Evolutionary conservation across 2,329 filamentous ascomycete genomes (phyloP).

Genomic region (Laburnicola sp.): DNA sequence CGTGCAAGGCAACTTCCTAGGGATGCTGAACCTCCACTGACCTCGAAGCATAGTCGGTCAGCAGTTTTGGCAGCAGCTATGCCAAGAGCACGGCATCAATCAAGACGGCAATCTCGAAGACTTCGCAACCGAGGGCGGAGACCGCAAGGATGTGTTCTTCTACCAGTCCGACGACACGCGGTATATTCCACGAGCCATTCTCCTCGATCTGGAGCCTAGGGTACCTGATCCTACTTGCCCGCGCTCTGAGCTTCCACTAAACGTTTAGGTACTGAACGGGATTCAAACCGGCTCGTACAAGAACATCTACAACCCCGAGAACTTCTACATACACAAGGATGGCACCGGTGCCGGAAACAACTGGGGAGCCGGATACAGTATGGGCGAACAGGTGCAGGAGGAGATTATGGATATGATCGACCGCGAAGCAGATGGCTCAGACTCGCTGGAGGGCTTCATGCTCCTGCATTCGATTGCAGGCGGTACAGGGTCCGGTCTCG

Average conservation of each 20-base stretch:
- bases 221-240: slow-evolving; percentile 48
- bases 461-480: slow-evolving; percentile 97
- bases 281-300: slow-evolving; percentile 94
- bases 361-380: slow-evolving; percentile 95
- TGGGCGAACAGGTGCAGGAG: slow-evolving; percentile 87
- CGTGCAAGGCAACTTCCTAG: slow-evolving; percentile 34
- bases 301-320: slow-evolving; percentile 99
- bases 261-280: slow-evolving; percentile 73
- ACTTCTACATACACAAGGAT: slow-evolving; percentile 95
- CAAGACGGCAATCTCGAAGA: slow-evolving; percentile 96
- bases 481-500: slow-evolving; percentile 93
- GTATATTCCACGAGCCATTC: slow-evolving; percentile 94
- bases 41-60: slow-evolving; percentile 72
- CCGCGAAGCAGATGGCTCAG: slow-evolving; percentile 94
- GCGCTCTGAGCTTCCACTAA: background rate
- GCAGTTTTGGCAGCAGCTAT: slow-evolving; percentile 99
- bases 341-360: slow-evolving; percentile 95
- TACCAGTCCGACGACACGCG: slow-evolving; percentile 98
- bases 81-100: slow-evolving; percentile 96
- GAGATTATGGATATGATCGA: slow-evolving; percentile 99
- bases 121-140: slow-evolving; percentile 95
- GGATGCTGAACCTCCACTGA: slow-evolving; percentile 1
- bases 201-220: slow-evolving; percentile 91
- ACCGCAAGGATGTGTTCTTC: slow-evolving; percentile 99
- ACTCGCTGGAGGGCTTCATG: slow-evolving; percentile 99